Base-by-base conservation (phyloP, 805 yeast genomes). In the Suhomyces sp. region DNA sequence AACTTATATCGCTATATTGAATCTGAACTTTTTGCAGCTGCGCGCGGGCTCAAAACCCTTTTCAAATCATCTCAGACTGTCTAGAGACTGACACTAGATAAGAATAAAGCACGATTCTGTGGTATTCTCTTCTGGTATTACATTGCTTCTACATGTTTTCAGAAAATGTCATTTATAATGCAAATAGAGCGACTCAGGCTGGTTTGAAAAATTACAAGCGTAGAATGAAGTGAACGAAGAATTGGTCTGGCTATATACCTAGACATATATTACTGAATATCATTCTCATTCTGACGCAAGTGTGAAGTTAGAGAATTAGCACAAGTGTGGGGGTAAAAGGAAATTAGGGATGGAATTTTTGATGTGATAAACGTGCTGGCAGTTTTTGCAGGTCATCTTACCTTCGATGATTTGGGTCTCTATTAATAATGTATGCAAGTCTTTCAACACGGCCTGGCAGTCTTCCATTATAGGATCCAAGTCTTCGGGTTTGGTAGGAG, bases 261-360 rank as follows among this genome's bases (percentile, higher is more conserved):
- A 38, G 15, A 17, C 42, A 29, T 29, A 29, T 29, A 5, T 27
- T 4, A 29, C 6, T 29, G n/a, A 29, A 5, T 29, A 5, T 6
- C 1, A n/a, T 7, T 33, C 36, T 33, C 36, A 33, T 29, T 29
- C 33, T 29, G 5, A n/a, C 36, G 13, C 15, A 31, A 13, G 36
- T 13, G 36, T 13, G 15, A 15, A 13, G 31, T n/a, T 2, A n/a
- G 36, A 2, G 7, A 41, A 19, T 47, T 41, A 68, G 42, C 92
- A 96, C 60, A 94, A 77, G 67, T 94, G 98, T 6, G 98, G 98
- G 31, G 99, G 98, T 35, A 94, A 79, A 51, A 94, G 73, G 71
- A 94, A 87, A 77, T 93, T 93, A 35, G 99, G 97, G 61, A 94
- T 91, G 49, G 94, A 84, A 76, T 90, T 92, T 71, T 92, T 93